A percentile compares a stretch with the other conserved stretches of the same genome.
phyloP scores from a whole-genome alignment of 2,329 filamentous ascomycete genomes.

The Fusarium neocosmosporiellum region DNA sequence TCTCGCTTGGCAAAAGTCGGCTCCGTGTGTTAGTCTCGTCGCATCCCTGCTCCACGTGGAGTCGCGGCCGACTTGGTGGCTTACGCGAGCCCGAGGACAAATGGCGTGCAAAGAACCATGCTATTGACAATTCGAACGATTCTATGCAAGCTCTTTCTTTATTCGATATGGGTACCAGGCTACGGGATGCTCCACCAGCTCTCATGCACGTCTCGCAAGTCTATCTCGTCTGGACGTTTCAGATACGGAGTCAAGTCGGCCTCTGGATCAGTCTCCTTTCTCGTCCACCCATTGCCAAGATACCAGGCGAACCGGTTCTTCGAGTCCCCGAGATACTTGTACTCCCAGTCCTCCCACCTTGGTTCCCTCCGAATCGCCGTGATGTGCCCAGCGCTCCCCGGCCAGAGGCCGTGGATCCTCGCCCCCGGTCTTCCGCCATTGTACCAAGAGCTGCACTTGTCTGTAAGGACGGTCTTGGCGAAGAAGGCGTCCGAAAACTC shows the following conservation, averaged over 20 bases:
- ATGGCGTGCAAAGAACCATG: constrained; percentile 36
- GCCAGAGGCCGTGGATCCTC: constrained; percentile 76
- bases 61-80: not conserved
- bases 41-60: constrained; percentile 20
- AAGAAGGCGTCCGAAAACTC: constrained; percentile 70
- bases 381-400: constrained; percentile 72
- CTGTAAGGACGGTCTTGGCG: constrained; percentile 64
- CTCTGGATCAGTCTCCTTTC: constrained; percentile 64
- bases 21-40: constrained; percentile 11
- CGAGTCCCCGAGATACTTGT: constrained; percentile 56
- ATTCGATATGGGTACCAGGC: not conserved
- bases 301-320: constrained; percentile 69
- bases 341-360: constrained; percentile 67
- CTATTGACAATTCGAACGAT: constrained; percentile 11
- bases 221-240: constrained; percentile 63
- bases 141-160: constrained; percentile 6
- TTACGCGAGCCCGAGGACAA: constrained; percentile 17
- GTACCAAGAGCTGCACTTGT: constrained; percentile 78
- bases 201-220: constrained; percentile 74
- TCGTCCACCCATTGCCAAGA: constrained; percentile 76
- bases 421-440: constrained; percentile 73
- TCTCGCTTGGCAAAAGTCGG: not conserved
- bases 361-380: constrained; percentile 67
- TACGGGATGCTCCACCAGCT: constrained; percentile 69
- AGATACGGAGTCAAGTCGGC: constrained; percentile 74